phyloP scores from a whole-genome alignment of 2,329 filamentous ascomycete species.

The Paraphaeosphaeria minitans region DNA sequence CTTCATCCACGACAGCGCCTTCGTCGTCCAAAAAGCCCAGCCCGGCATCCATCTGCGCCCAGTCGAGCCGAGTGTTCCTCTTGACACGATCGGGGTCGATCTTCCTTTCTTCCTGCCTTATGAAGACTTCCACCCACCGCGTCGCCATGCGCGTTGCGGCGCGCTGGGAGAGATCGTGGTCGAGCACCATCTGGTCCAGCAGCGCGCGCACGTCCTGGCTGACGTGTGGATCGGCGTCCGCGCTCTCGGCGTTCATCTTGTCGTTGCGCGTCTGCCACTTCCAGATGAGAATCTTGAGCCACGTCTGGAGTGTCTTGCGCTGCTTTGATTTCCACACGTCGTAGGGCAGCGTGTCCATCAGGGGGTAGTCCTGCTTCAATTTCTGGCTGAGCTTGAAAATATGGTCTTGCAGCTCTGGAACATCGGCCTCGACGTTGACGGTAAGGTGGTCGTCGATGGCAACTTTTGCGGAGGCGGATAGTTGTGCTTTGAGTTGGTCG shows the following conservation, averaged over 20 bases:
- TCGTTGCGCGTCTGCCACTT: slow-evolving; percentile 33
- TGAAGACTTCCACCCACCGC: slow-evolving; percentile 27
- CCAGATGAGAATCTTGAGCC: slow-evolving; percentile 32
- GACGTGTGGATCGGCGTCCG: background rate
- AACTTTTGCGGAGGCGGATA: slow-evolving; percentile 16
- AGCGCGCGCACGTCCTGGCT: slow-evolving; percentile 22
- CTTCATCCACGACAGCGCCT: background rate
- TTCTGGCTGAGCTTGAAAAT: slow-evolving; percentile 25
- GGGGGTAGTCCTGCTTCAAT: slow-evolving; percentile 29
- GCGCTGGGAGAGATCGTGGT: slow-evolving; percentile 29
- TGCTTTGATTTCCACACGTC: slow-evolving; percentile 30
- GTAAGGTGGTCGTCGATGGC: slow-evolving; percentile 28
- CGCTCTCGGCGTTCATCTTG: background rate
- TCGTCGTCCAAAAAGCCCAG: slow-evolving; percentile 24
- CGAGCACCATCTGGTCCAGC: slow-evolving; percentile 30
- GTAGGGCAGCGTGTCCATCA: slow-evolving; percentile 33
- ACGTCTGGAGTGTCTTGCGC: slow-evolving; percentile 28
- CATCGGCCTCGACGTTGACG: slow-evolving; percentile 21
- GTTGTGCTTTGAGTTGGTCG: slow-evolving; percentile 17
- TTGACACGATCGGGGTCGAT: background rate
- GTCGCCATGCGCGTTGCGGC: slow-evolving; percentile 33
- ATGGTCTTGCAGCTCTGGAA: slow-evolving; percentile 26
- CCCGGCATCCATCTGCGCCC: slow-evolving; percentile 26
- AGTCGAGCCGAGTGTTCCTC: slow-evolving; percentile 20
- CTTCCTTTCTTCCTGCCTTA: slow-evolving; percentile 5